Conservation (phyloP, 495 filamentous ascomycete genomes). For the Hypoxylon crocopeplum region DNA sequence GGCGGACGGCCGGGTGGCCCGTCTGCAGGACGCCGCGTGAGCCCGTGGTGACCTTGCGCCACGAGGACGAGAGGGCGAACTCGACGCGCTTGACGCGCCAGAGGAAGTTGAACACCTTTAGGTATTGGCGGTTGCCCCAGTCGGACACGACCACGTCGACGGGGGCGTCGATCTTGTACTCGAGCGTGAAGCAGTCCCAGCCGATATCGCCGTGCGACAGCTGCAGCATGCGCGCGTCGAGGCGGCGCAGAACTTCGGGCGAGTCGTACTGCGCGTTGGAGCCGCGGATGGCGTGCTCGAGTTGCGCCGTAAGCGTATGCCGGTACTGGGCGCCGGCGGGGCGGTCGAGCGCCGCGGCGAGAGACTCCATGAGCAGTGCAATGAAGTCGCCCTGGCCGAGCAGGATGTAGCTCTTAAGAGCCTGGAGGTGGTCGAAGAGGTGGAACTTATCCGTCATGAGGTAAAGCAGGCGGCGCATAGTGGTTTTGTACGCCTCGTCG, state of each 20-base stretch:
- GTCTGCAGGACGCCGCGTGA: slow-evolving; percentile 87
- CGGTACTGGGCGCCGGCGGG: slow-evolving; percentile 95
- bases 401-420: slow-evolving; percentile 92
- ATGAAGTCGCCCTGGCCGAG: slow-evolving; percentile 98
- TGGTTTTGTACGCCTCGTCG: slow-evolving; percentile 95
- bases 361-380: slow-evolving; percentile 93
- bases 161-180: slow-evolving; percentile 97
- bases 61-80: slow-evolving; percentile 87
- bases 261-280: slow-evolving; percentile 97
- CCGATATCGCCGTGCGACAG: slow-evolving; percentile 95
- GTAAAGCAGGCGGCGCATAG: slow-evolving; percentile 92
- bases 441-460: slow-evolving; percentile 95
- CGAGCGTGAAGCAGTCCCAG: slow-evolving; percentile 99
- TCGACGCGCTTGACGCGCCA: slow-evolving; percentile 99
- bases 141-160: slow-evolving; percentile 97
- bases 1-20: slow-evolving; percentile 74
- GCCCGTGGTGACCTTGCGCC: slow-evolving; percentile 96
- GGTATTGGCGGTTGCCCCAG: slow-evolving; percentile 92
- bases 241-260: slow-evolving; percentile 86
- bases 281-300: slow-evolving; percentile 96
- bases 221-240: slow-evolving; percentile 96
- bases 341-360: slow-evolving; percentile 89
- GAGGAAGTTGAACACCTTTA: slow-evolving; percentile 99
- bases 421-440: slow-evolving; percentile 88
- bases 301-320: slow-evolving; percentile 93